phyloP scores from a whole-genome alignment of 192 early-diverging fungal genomes.

The Phlyctochytrium planicorne region DNA sequence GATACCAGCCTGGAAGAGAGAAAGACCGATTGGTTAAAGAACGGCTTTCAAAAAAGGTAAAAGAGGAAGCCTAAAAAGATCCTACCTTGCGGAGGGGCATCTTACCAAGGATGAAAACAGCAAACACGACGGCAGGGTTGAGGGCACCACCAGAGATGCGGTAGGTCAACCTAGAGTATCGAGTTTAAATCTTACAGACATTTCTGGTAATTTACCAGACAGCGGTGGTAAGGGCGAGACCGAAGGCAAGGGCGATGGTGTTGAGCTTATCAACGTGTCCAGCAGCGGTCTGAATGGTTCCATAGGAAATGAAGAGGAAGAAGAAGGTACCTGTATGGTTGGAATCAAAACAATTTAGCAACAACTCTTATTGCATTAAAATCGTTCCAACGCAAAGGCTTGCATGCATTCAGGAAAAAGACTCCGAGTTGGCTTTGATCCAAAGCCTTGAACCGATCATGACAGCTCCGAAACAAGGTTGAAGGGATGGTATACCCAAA shows the following conservation, averaged over 20 bases:
- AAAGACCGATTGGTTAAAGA: not conserved
- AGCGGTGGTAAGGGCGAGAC: slow-evolving; percentile 10
- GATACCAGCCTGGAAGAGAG: too few relatives aligned
- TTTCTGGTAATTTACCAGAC: slow-evolving; percentile 7
- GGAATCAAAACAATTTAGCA: not conserved
- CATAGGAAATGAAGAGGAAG: slow-evolving; percentile 27
- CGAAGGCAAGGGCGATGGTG: slow-evolving; percentile 1
- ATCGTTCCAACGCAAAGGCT: not conserved
- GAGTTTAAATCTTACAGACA: too few relatives aligned
- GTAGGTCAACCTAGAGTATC: slow-evolving; percentile 15
- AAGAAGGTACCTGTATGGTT: slow-evolving; percentile 22
- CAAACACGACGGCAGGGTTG: slow-evolving; percentile 66
- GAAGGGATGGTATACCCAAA: not conserved
- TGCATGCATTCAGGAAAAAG: not conserved
- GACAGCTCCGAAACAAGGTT: not conserved
- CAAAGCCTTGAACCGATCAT: not conserved
- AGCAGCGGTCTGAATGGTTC: slow-evolving; percentile 18
- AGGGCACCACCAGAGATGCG: slow-evolving; percentile 61
- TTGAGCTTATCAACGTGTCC: not conserved
- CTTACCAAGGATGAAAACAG: slow-evolving; percentile 49
- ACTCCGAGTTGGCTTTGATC: not conserved
- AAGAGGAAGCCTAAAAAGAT: slow-evolving; percentile 7
- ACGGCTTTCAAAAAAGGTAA: not conserved
- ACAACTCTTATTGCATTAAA: not conserved
- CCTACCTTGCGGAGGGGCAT: slow-evolving; percentile 18